Evolutionary conservation across 306 rosid species (phyloP).

Genomic region (Prunus salicina): DNA sequence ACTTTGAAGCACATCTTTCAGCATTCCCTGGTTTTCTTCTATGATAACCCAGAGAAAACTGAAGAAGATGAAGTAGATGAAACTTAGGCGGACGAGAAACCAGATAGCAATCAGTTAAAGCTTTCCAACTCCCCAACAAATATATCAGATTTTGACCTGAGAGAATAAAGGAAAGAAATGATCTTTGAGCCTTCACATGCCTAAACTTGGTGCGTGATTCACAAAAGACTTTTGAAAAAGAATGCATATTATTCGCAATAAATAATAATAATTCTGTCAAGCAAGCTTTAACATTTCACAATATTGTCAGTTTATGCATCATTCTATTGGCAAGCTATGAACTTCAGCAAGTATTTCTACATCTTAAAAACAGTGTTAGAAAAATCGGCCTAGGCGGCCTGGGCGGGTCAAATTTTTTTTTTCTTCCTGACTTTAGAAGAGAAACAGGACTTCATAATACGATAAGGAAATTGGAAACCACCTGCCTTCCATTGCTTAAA

Average conservation of each 20-base stretch:
- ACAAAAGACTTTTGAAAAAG: background rate
- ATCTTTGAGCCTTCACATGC: background rate
- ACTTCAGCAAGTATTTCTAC: background rate
- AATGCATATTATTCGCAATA: conserved; percentile 3
- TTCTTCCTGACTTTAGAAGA: background rate
- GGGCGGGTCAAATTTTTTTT: too few relatives aligned
- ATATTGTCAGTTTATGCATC: background rate
- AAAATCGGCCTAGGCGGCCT: background rate
- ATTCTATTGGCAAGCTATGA: background rate
- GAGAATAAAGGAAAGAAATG: conserved; percentile 3
- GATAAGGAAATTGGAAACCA: background rate
- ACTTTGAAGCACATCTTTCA: conserved; percentile 83
- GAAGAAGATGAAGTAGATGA: conserved; percentile 9
- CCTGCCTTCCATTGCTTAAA: background rate
- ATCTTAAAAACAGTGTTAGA: background rate
- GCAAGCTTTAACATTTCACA: background rate
- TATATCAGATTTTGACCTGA: conserved; percentile 32
- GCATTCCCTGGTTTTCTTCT: conserved; percentile 77
- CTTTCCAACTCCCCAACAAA: conserved; percentile 21
- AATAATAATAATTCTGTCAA: background rate
- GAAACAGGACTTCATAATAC: background rate
- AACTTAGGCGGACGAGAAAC: conserved; percentile 9
- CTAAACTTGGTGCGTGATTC: background rate
- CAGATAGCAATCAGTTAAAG: conserved; percentile 20
- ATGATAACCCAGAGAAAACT: conserved; percentile 32